Evolutionary conservation across 768 basidiomycete genomes (phyloP).

Genomic region (Serendipita indica): DNA sequence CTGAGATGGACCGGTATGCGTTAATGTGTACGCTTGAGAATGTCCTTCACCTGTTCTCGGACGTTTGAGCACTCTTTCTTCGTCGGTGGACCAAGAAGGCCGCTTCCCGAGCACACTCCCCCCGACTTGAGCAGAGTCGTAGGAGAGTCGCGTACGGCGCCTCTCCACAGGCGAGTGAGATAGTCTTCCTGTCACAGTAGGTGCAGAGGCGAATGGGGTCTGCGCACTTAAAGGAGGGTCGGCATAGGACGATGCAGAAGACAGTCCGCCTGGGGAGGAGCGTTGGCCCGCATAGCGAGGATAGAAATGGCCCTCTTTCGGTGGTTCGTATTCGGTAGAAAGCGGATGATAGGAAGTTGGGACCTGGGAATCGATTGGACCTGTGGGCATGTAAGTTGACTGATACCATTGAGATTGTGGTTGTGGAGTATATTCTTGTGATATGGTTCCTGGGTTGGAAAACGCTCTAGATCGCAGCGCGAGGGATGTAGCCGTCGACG

Average conservation of each 20-base stretch:
- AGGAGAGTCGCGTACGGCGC: not conserved
- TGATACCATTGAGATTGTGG: not conserved
- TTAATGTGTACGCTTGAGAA: too few species aligned
- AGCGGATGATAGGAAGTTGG: not conserved
- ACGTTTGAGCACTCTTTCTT: not conserved
- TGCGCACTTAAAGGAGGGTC: not conserved
- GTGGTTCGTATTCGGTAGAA: not conserved
- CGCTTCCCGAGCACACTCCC: not conserved
- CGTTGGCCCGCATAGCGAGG: not conserved
- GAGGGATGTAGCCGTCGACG: not conserved
- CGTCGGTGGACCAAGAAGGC: constrained; percentile 1
- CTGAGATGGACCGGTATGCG: too few species aligned
- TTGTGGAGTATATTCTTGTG: too few species aligned
- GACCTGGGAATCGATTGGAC: not conserved
- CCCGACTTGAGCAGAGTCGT: not conserved
- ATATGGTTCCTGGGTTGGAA: not conserved
- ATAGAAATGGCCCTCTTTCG: not conserved
- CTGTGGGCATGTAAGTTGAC: too few species aligned
- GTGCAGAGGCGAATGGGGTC: not conserved
- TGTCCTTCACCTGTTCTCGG: not conserved
- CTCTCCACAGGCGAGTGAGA: not conserved
- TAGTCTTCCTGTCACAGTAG: not conserved
- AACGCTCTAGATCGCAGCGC: not conserved
- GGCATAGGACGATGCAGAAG: not conserved
- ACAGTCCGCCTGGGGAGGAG: not conserved